A percentile compares a stretch with the other conserved stretches of the same genome.
Evolutionary conservation across 768 basidiomycete species (phyloP).

Genomic region (Plicaturopsis crispa): DNA sequence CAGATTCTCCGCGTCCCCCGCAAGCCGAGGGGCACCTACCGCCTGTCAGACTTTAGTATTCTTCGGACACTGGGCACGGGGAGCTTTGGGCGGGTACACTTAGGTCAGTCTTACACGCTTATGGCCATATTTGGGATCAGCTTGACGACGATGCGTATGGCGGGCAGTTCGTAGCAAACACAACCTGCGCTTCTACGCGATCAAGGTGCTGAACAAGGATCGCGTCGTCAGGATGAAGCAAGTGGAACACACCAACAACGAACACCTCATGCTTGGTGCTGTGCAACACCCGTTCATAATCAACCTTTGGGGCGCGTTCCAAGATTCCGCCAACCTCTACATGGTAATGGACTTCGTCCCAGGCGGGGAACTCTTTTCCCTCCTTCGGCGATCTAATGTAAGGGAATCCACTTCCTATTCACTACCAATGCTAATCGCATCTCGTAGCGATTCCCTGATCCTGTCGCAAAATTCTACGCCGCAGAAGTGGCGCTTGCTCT

Average conservation of each 20-base stretch:
- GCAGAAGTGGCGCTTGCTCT: slow-evolving; percentile 93
- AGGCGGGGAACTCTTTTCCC: slow-evolving; percentile 94
- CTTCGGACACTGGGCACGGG: slow-evolving; percentile 87
- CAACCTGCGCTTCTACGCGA: slow-evolving; percentile 92
- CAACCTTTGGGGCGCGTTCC: slow-evolving; percentile 94
- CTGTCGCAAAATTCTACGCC: slow-evolving; percentile 96
- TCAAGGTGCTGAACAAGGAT: slow-evolving; percentile 92
- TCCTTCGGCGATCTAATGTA: slow-evolving; percentile 85
- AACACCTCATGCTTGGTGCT: slow-evolving; percentile 76
- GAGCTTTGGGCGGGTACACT: slow-evolving; percentile 94
- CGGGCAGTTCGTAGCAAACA: slow-evolving; percentile 78
- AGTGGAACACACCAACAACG: slow-evolving; percentile 95
- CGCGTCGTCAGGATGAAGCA: slow-evolving; percentile 91
- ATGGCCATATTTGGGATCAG: slow-evolving; percentile 3
- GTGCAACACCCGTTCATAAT: slow-evolving; percentile 92
- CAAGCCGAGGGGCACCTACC: slow-evolving; percentile 55
- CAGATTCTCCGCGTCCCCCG: neutral
- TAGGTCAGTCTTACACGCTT: slow-evolving; percentile 40
- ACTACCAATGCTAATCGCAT: slow-evolving; percentile 11
- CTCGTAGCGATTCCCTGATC: slow-evolving; percentile 85
- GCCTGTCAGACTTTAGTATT: slow-evolving; percentile 70
- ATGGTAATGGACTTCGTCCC: slow-evolving; percentile 98
- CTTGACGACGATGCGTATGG: slow-evolving; percentile 5
- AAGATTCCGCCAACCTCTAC: slow-evolving; percentile 88
- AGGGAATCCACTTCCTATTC: slow-evolving; percentile 19